phyloP scores from a whole-genome alignment of 2,329 filamentous ascomycete species.

The Aspergillus sp. region DNA sequence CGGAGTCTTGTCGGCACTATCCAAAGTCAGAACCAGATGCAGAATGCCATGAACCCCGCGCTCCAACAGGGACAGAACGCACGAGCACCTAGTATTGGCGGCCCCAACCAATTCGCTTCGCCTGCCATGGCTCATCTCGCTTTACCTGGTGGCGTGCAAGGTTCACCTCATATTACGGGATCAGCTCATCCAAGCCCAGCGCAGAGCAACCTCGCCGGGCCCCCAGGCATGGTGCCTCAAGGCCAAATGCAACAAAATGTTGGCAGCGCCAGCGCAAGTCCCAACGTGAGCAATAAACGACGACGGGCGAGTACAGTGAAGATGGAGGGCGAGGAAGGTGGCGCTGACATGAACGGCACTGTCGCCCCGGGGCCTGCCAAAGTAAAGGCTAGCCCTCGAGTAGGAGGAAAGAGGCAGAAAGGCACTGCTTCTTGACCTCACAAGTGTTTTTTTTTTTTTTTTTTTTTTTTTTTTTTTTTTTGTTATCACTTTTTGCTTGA shows the following conservation, averaged over 20 bases:
- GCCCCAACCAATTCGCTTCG: conserved; percentile 60
- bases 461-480: conserved; percentile 19
- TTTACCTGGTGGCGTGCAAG: conserved; percentile 50
- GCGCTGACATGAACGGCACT: conserved; percentile 55
- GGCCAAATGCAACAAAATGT: conserved; percentile 59
- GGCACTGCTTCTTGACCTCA: conserved; percentile 39
- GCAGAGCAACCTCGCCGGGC: conserved; percentile 51
- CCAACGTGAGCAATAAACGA: conserved; percentile 63
- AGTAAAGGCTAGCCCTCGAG: conserved; percentile 53
- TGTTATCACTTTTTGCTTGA: conserved; percentile 17
- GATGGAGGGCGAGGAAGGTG: conserved; percentile 59
- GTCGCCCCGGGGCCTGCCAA: conserved; percentile 42
- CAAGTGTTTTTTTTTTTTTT: conserved; percentile 20
- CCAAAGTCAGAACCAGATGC: conserved; percentile 41
- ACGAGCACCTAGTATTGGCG: conserved; percentile 51
- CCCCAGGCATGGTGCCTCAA: conserved; percentile 61
- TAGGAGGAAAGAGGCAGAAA: conserved; percentile 54
- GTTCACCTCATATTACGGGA: conserved; percentile 58
- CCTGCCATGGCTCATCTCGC: conserved; percentile 61
- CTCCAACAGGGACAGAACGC: conserved; percentile 43
- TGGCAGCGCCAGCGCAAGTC: conserved; percentile 64
- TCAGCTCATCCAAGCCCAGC: conserved; percentile 53
- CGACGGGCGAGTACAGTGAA: conserved; percentile 65
- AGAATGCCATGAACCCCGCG: conserved; percentile 39
- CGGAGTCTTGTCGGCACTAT: conserved; percentile 55